These are phyloP conservation scores for Vigna hirtella DNA, from an alignment of 306 rosid genomes.

Conservation along the genomic window DNA sequence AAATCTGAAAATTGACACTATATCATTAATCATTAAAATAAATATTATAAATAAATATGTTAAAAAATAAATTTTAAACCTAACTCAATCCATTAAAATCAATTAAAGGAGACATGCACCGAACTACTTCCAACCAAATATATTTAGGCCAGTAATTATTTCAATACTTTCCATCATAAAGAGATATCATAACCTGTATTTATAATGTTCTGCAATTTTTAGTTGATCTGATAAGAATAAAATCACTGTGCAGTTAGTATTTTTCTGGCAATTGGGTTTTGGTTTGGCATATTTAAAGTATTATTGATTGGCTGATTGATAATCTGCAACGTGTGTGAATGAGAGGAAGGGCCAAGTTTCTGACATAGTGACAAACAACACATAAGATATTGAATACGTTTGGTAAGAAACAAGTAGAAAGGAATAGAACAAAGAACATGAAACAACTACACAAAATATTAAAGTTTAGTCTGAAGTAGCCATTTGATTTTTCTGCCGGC, in stretches of 20 bases:
- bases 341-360: conserved; percentile 1
- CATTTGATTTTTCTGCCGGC: conserved; percentile 55
- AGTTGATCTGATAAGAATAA: neutral
- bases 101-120: too few species aligned
- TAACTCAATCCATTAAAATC: too few species aligned
- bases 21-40: too few species aligned
- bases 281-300: neutral
- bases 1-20: too few species aligned
- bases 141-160: too few species aligned
- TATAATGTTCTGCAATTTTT: too few species aligned
- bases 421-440: conserved; percentile 12
- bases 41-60: too few species aligned
- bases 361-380: conserved; percentile 12
- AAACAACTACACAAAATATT: neutral
- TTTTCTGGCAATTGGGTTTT: neutral
- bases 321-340: conserved; percentile 20
- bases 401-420: conserved; percentile 46
- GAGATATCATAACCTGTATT: too few species aligned
- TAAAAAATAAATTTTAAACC: too few species aligned
- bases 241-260: neutral
- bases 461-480: conserved; percentile 27
- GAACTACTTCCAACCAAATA: too few species aligned
- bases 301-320: neutral
- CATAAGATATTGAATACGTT: conserved; percentile 33
- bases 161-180: too few species aligned